Percentiles rank a stretch among this genome's conserved stretches.
These are phyloP conservation scores for Fraxinus ornus DNA, from an alignment of 305 asterid species.

Conservation along the genomic window DNA sequence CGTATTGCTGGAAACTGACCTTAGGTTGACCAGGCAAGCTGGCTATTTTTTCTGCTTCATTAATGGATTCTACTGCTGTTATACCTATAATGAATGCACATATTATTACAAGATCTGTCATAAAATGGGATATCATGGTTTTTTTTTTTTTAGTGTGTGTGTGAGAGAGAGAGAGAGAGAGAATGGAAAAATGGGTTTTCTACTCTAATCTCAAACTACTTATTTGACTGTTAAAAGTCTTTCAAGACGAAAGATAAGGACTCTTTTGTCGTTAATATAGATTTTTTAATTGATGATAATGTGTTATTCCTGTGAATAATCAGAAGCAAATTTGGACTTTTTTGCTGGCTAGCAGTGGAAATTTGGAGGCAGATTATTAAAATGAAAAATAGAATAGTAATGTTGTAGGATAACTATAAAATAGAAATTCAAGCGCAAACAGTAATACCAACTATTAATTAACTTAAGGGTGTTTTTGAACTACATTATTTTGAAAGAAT, in stretches of 20 bases:
- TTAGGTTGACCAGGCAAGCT: conserved; percentile 52
- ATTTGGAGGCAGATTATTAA: neutral
- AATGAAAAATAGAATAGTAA: neutral
- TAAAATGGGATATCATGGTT: neutral
- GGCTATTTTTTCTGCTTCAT: conserved; percentile 31
- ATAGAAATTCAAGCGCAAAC: neutral
- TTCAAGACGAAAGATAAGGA: neutral
- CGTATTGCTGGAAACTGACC: conserved; percentile 47
- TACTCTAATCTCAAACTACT: neutral
- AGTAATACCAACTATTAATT: neutral
- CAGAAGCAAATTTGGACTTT: neutral
- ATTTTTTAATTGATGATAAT: neutral
- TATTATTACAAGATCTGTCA: neutral
- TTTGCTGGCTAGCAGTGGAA: neutral
- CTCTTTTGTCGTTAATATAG: neutral
- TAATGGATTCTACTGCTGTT: conserved; percentile 24
- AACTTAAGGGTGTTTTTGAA: no score
- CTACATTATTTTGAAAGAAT: no score
- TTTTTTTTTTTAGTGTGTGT: no score
- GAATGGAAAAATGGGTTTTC: neutral
- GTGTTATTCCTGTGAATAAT: neutral
- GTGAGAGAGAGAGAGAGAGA: neutral
- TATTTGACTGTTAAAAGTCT: neutral
- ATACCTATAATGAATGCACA: conserved; percentile 22
- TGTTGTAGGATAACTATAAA: neutral